These are phyloP conservation scores for Boletus fagicola DNA, from an alignment of 768 basidiomycete species.

Conservation along the genomic window DNA sequence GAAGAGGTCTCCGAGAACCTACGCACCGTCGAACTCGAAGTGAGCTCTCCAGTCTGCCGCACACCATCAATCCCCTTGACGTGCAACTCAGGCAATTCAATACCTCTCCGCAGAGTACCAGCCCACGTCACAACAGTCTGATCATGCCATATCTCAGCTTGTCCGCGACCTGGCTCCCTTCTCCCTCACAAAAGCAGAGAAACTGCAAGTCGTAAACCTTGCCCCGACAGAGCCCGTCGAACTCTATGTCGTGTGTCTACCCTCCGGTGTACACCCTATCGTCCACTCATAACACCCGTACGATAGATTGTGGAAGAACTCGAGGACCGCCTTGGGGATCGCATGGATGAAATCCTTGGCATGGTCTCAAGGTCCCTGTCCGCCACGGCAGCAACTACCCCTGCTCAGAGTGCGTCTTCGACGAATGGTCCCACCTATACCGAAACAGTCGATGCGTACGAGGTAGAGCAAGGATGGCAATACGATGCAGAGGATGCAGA, in stretches of 20 bases:
- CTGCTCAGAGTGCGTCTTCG: neutral
- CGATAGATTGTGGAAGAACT: conserved; percentile 89
- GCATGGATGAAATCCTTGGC: conserved; percentile 63
- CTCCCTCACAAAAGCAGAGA: conserved; percentile 85
- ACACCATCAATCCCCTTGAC: neutral
- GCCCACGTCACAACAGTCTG: conserved; percentile 63
- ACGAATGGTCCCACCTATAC: neutral
- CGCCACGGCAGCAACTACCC: neutral
- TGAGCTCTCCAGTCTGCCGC: conserved; percentile 2
- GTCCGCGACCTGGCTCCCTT: conserved; percentile 65
- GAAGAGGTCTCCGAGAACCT: conserved; percentile 76
- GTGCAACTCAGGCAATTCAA: conserved; percentile 65
- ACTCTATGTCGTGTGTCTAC: conserved; percentile 75
- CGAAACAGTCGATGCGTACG: conserved; percentile 14
- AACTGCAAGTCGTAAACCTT: conserved; percentile 88
- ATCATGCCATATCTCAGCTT: conserved; percentile 61
- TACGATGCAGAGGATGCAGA: conserved; percentile 48
- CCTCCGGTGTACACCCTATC: neutral
- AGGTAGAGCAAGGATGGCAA: conserved; percentile 31
- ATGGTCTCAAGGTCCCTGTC: conserved; percentile 49
- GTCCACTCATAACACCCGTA: neutral
- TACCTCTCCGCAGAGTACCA: conserved; percentile 78
- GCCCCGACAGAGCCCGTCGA: conserved; percentile 80
- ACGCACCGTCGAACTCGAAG: conserved; percentile 81
- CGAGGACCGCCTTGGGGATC: conserved; percentile 74